Percentiles rank a stretch among this genome's conserved stretches.
These are phyloP conservation scores for Sporothrix dimorphospora DNA, from an alignment of 2,329 filamentous ascomycete species.

Conservation along the genomic window DNA sequence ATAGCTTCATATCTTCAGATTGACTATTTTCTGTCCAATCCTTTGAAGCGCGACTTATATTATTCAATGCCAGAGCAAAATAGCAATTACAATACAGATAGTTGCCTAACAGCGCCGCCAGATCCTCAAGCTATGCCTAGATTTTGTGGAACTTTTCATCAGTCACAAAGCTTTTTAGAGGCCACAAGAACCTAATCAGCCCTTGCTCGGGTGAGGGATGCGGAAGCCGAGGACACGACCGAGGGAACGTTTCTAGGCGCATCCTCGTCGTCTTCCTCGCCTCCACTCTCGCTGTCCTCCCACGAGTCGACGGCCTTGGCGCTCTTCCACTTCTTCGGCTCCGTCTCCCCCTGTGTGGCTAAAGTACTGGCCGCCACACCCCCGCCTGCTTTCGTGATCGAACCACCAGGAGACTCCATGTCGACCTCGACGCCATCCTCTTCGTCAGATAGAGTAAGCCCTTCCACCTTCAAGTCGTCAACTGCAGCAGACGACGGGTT, in stretches of 20 bases:
- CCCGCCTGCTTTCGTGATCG: background rate
- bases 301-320: conserved; percentile 1
- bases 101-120: background rate
- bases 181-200: background rate
- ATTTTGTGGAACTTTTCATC: background rate
- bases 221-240: background rate
- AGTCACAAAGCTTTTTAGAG: background rate
- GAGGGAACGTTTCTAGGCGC: background rate
- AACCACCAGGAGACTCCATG: too few relatives aligned
- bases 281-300: background rate
- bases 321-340: conserved; percentile 39
- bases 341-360: background rate
- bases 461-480: conserved; percentile 46
- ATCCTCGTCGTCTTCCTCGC: background rate
- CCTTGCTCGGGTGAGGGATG: background rate
- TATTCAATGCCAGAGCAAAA: background rate
- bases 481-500: conserved; percentile 49
- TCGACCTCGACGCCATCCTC: conserved; percentile 41
- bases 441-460: conserved; percentile 39
- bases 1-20: too few relatives aligned
- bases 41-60: too few relatives aligned
- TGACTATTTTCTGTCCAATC: too few relatives aligned
- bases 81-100: background rate
- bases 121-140: background rate
- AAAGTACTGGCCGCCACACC: background rate